Percentiles rank a stretch among this genome's conserved stretches.
Conservation (phyloP, 2,329 filamentous ascomycete species). For the Cytospora schulzeri region DNA sequence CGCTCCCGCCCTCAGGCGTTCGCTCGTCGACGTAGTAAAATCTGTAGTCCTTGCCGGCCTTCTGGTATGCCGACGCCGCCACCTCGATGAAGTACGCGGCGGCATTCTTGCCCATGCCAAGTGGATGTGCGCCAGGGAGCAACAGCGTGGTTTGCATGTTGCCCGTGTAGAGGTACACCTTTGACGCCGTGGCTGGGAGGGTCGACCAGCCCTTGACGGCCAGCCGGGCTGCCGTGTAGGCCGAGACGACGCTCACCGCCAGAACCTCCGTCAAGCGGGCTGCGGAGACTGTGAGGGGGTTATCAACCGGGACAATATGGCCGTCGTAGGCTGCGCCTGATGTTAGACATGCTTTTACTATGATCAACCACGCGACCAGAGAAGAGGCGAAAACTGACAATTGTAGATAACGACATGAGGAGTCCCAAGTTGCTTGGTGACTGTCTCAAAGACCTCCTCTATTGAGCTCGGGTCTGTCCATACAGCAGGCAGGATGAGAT, state of each 20-base stretch:
- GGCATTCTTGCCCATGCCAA: constrained; percentile 16
- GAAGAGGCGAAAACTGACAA: constrained; percentile 27
- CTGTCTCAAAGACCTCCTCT: constrained; percentile 40
- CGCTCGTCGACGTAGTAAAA: constrained; percentile 23
- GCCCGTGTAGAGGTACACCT: constrained; percentile 19
- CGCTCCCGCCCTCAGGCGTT: not conserved
- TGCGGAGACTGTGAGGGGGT: constrained; percentile 7
- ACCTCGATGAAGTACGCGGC: constrained; percentile 19
- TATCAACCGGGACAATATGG: not conserved
- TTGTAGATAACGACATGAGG: constrained; percentile 50
- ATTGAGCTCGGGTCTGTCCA: constrained; percentile 41
- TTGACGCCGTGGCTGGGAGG: constrained; percentile 9
- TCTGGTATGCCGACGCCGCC: constrained; percentile 18
- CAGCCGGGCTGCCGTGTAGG: constrained; percentile 15
- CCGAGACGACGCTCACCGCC: constrained; percentile 7
- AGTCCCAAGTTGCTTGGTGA: constrained; percentile 38
- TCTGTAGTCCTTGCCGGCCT: constrained; percentile 3
- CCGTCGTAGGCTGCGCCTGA: constrained; percentile 1
- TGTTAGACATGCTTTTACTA: not conserved
- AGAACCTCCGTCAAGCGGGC: constrained; percentile 9
- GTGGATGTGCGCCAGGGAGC: not conserved
- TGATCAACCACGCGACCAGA: too few relatives aligned
- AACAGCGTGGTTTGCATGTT: constrained; percentile 20
- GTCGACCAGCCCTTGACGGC: constrained; percentile 16
- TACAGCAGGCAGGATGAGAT: constrained; percentile 41